phyloP scores from a whole-genome alignment of 2,329 filamentous ascomycete species.

The Trichoderma citrinoviride region DNA sequence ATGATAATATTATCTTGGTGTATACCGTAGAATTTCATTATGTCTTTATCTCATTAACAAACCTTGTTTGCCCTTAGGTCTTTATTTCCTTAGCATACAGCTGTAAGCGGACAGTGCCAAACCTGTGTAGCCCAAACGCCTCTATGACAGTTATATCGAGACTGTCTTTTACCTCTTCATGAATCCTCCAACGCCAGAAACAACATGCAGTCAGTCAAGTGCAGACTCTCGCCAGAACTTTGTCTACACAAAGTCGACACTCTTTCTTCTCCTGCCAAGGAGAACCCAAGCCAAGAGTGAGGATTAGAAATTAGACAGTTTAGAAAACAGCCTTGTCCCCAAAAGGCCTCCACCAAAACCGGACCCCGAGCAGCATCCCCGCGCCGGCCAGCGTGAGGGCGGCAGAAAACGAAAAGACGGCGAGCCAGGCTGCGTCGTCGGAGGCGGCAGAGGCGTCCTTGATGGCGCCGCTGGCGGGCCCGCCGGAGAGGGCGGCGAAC shows the following conservation, averaged over 20 bases:
- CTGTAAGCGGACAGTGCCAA: not conserved
- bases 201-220: too few relatives aligned
- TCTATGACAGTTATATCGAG: not conserved
- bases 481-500: constrained; percentile 28
- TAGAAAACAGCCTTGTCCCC: constrained; percentile 19
- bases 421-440: too few relatives aligned
- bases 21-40: not conserved
- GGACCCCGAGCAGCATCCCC: constrained; percentile 22
- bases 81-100: not conserved
- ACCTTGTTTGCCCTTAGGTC: not conserved
- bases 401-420: constrained; percentile 24
- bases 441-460: constrained; percentile 18
- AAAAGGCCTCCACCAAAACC: constrained; percentile 19
- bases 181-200: not conserved
- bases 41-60: not conserved
- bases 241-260: too few relatives aligned
- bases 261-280: too few relatives aligned
- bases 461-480: constrained; percentile 28
- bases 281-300: too few relatives aligned
- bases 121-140: not conserved
- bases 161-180: not conserved
- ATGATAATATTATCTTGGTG: not conserved
- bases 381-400: constrained; percentile 24
- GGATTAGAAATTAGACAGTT: not conserved
- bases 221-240: too few relatives aligned